Evolutionary conservation across 768 basidiomycete genomes (phyloP).

Genomic region (Amanita fuliginea): DNA sequence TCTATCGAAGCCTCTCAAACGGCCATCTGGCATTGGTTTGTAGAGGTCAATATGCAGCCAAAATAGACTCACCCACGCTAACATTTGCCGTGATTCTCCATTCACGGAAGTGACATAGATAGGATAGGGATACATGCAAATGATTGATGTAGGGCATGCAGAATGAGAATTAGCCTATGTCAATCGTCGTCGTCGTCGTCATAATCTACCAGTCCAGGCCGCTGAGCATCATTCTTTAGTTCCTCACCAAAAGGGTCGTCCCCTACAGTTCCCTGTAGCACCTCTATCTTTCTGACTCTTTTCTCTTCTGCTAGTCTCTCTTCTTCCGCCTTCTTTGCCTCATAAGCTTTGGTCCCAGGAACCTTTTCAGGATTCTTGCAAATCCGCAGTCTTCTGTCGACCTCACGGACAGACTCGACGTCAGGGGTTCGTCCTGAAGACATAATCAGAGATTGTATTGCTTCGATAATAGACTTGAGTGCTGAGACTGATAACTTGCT

Average conservation of each 20-base stretch:
- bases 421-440: conserved; percentile 52
- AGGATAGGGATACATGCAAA: conserved; percentile 14
- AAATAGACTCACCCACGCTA: conserved; percentile 19
- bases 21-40: conserved; percentile 29
- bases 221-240: conserved; percentile 21
- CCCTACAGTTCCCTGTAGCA: conserved; percentile 31
- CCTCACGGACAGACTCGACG: conserved; percentile 75
- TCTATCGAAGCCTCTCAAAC: conserved; percentile 48
- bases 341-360: conserved; percentile 76
- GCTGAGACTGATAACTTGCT: conserved; percentile 15
- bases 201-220: conserved; percentile 37
- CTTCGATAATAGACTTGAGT: conserved; percentile 30
- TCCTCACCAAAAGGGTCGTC: conserved; percentile 66
- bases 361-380: conserved; percentile 98
- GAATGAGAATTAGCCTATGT: background rate
- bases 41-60: conserved; percentile 58
- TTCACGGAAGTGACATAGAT: background rate
- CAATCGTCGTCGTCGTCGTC: conserved; percentile 35
- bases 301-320: conserved; percentile 63
- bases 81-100: background rate
- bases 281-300: conserved; percentile 48
- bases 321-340: conserved; percentile 59
- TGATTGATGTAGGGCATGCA: conserved; percentile 10
- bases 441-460: conserved; percentile 47
- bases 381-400: conserved; percentile 75